A percentile compares a stretch with the other conserved stretches of the same genome.
These are phyloP conservation scores for Sergeia podlipaevii DNA, from an alignment of 208 protist species.

Conservation along the genomic window DNA sequence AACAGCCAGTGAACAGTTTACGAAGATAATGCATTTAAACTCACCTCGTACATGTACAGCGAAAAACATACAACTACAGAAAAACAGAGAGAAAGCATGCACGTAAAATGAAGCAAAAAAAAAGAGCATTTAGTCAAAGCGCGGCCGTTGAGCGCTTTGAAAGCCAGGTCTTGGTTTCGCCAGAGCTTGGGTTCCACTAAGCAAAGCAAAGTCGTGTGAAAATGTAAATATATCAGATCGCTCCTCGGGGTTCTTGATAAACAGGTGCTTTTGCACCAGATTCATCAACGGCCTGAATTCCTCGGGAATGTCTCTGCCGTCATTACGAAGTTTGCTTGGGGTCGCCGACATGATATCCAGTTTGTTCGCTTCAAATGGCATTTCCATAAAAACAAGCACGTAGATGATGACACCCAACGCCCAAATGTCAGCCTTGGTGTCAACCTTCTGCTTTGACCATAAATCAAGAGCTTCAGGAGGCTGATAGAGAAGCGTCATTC, in stretches of 20 bases:
- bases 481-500: conserved; percentile 91
- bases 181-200: conserved; percentile 28
- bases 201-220: conserved; percentile 30
- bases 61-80: neutral
- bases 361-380: conserved; percentile 87
- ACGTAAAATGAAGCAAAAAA: conserved; percentile 9
- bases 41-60: no score
- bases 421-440: conserved; percentile 93
- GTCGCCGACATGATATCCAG: conserved; percentile 62
- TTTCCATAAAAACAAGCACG: conserved; percentile 84
- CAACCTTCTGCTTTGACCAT: conserved; percentile 77
- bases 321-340: conserved; percentile 37
- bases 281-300: conserved; percentile 48
- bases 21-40: no score
- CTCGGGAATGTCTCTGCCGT: conserved; percentile 11
- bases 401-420: conserved; percentile 94
- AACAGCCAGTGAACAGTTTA: no score
- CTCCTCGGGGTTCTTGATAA: conserved; percentile 51
- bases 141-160: conserved; percentile 37
- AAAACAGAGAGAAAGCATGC: neutral
- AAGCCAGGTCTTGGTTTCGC: conserved; percentile 25
- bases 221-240: conserved; percentile 61
- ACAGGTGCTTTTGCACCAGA: conserved; percentile 43
- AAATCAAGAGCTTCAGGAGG: conserved; percentile 95
- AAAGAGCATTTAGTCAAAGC: conserved; percentile 37